Conservation (phyloP, 176 grass and related monocot genomes). For the Zoysia japonica region DNA sequence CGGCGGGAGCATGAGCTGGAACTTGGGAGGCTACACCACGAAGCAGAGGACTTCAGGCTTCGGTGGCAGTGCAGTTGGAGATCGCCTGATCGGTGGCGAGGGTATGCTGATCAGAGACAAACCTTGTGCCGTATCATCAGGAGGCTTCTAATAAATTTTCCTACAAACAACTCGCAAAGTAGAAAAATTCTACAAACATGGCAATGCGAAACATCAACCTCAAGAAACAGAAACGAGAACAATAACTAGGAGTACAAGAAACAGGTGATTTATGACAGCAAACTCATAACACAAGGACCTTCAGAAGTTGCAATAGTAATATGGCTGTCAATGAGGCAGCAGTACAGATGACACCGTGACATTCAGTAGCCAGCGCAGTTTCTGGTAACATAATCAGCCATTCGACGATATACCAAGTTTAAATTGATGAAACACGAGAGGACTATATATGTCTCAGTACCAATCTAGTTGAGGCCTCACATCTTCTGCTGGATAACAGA, state of each 20-base stretch:
- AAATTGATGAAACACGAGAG: neutral
- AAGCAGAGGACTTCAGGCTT: neutral
- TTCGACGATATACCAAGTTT: neutral
- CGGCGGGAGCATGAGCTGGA: slow-evolving; percentile 23
- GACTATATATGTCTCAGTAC: neutral
- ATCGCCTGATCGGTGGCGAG: neutral
- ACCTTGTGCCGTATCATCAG: too few species aligned
- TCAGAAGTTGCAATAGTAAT: slow-evolving; percentile 3
- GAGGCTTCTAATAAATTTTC: too few species aligned
- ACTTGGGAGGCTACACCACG: neutral
- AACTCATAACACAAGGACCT: neutral
- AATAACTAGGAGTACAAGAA: neutral
- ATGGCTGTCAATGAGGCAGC: neutral
- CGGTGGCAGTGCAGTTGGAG: neutral
- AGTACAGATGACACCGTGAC: neutral
- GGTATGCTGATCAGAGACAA: too few species aligned
- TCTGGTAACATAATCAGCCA: slow-evolving; percentile 14
- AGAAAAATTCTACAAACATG: neutral
- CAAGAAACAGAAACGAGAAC: neutral
- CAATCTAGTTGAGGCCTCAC: slow-evolving; percentile 35
- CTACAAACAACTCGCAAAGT: too few species aligned
- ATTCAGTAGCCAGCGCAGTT: slow-evolving; percentile 11
- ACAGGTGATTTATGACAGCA: neutral
- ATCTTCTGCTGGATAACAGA: slow-evolving; percentile 91
- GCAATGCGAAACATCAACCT: neutral